A percentile compares a stretch with the other conserved stretches of the same genome.
These are phyloP conservation scores for Xylariaceae sp. DNA, from an alignment of 2,329 filamentous ascomycete genomes.

Conservation along the genomic window DNA sequence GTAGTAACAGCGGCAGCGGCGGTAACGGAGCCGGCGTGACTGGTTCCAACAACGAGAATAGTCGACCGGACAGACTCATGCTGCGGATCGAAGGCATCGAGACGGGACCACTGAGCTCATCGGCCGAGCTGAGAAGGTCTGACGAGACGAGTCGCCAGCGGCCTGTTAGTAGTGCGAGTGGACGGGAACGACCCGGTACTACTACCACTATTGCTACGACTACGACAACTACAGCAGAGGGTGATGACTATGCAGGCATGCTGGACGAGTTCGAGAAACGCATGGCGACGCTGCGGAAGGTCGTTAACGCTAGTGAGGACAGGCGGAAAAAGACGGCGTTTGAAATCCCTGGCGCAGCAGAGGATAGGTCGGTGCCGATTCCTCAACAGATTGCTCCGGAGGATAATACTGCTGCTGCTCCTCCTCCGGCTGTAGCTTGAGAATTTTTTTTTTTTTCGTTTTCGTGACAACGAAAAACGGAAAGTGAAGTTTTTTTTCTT, in stretches of 20 bases:
- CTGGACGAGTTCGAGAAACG: conserved; percentile 53
- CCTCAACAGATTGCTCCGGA: conserved; percentile 1
- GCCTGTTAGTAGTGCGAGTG: conserved; percentile 24
- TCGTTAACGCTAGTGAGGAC: conserved; percentile 48
- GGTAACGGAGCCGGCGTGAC: conserved; percentile 30
- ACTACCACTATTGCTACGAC: too few relatives aligned
- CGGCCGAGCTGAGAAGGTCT: conserved; percentile 32
- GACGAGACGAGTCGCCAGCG: conserved; percentile 26
- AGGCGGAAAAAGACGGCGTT: conserved; percentile 34
- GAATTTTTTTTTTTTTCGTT: too few relatives aligned
- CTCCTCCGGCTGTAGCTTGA: not conserved
- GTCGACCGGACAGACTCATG: conserved; percentile 46
- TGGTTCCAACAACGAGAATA: conserved; percentile 11
- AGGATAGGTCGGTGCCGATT: not conserved
- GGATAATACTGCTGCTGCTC: not conserved
- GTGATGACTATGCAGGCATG: conserved; percentile 46
- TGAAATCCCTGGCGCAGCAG: conserved; percentile 11
- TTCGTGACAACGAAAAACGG: too few relatives aligned
- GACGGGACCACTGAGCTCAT: conserved; percentile 31
- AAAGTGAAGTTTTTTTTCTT: too few relatives aligned
- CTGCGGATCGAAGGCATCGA: conserved; percentile 55
- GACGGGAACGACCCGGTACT: conserved; percentile 21
- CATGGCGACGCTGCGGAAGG: conserved; percentile 49
- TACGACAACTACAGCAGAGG: conserved; percentile 24
- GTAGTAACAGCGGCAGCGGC: conserved; percentile 35